Evolutionary conservation across 2,329 filamentous ascomycete genomes (phyloP).

Genomic region (Atkinsonella hypoxylon): DNA sequence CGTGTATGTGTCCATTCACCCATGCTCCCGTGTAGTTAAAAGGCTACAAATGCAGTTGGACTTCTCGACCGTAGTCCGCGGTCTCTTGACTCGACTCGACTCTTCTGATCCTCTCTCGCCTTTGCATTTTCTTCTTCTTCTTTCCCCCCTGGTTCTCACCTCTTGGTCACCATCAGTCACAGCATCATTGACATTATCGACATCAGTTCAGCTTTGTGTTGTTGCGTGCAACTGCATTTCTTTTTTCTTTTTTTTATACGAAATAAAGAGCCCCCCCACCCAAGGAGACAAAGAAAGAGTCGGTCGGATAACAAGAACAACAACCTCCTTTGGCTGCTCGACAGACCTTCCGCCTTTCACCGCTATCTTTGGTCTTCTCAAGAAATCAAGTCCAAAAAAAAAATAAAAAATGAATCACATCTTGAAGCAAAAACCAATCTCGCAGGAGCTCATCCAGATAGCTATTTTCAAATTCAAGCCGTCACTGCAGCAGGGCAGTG

Average conservation of each 20-base stretch:
- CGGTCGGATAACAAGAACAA: neutral
- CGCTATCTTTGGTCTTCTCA: neutral
- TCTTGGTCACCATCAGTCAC: neutral
- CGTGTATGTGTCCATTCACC: neutral
- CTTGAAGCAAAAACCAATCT: conserved; percentile 15
- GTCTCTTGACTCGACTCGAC: neutral
- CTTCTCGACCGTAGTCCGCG: too few relatives aligned
- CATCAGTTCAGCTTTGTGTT: neutral
- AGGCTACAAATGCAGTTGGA: neutral
- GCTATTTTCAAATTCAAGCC: conserved; percentile 22
- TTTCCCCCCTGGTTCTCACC: neutral
- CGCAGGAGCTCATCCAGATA: conserved; percentile 17
- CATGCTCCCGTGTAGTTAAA: neutral
- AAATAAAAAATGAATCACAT: conserved; percentile 6
- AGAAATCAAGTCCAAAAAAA: neutral
- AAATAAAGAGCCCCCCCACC: neutral
- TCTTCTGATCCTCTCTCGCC: neutral
- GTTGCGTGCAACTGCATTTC: neutral
- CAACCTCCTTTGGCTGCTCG: neutral
- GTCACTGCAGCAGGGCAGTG: conserved; percentile 13
- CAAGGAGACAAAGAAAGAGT: neutral
- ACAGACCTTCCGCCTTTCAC: neutral
- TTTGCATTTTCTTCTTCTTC: neutral
- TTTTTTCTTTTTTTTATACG: neutral
- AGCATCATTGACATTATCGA: neutral